phyloP scores from a whole-genome alignment of 2,329 filamentous ascomycete species.

The Microcyclosporella mali region DNA sequence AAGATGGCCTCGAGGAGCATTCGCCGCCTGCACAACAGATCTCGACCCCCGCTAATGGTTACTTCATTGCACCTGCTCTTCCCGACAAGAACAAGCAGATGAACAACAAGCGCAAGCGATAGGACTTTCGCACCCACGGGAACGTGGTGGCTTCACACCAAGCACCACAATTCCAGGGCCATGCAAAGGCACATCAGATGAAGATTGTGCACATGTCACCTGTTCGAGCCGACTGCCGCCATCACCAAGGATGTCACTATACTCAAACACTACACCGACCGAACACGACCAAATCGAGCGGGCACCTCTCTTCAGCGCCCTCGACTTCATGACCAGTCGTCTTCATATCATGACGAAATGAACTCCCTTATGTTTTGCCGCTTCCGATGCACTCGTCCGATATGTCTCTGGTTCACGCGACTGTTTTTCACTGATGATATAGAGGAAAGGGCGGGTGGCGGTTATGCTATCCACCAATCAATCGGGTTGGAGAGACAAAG shows the following conservation, averaged over 20 bases:
- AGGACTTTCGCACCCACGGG: too few relatives aligned
- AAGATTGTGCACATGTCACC: too few relatives aligned
- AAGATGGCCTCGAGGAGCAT: constrained; percentile 16
- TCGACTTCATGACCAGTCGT: constrained; percentile 3
- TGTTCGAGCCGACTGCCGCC: too few relatives aligned
- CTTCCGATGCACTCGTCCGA: neutral
- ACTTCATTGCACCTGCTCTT: constrained; percentile 31
- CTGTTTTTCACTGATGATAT: neutral
- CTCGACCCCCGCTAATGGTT: constrained; percentile 24
- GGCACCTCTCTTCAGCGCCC: too few relatives aligned
- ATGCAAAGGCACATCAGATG: too few relatives aligned
- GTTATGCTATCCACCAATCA: neutral
- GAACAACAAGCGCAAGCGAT: constrained; percentile 52
- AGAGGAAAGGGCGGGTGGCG: neutral
- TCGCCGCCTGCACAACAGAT: constrained; percentile 22
- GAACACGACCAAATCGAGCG: too few relatives aligned
- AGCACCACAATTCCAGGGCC: too few relatives aligned
- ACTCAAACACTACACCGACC: too few relatives aligned
- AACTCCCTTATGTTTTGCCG: constrained; percentile 8
- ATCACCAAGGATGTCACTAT: too few relatives aligned
- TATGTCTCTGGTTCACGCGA: too few relatives aligned
- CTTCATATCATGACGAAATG: constrained; percentile 11
- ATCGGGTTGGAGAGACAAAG: neutral
- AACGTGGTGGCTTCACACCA: too few relatives aligned
- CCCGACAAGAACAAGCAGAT: constrained; percentile 57